These are phyloP conservation scores for Crassisporium funariophilum DNA, from an alignment of 768 basidiomycete species.

Conservation along the genomic window DNA sequence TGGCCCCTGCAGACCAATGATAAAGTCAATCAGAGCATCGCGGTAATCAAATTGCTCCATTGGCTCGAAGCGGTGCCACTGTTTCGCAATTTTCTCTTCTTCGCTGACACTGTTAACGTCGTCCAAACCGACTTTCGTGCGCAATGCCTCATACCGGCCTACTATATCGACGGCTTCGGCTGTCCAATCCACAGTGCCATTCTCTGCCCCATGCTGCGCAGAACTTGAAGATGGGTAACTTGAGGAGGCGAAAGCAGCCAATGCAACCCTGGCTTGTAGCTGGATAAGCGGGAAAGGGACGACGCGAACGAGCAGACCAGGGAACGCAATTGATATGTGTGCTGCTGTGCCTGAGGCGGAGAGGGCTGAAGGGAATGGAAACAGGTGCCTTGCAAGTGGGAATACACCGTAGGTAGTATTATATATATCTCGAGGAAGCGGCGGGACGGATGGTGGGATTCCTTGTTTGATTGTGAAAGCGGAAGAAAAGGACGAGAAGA, in stretches of 20 bases:
- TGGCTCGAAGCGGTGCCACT: conserved; percentile 55
- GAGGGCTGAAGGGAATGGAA: conserved; percentile 55
- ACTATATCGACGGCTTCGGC: conserved; percentile 54
- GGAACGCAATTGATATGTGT: conserved; percentile 60
- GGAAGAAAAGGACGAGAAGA: conserved; percentile 40
- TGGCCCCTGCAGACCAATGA: conserved; percentile 21
- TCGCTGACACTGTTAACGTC: not conserved
- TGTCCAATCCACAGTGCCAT: conserved; percentile 40
- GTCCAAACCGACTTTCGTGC: not conserved
- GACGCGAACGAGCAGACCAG: conserved; percentile 60
- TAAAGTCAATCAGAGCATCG: conserved; percentile 56
- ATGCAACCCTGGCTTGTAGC: conserved; percentile 68
- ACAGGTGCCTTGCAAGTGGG: conserved; percentile 71
- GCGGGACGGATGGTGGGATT: conserved; percentile 47
- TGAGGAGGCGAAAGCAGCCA: conserved; percentile 50
- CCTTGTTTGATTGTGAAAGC: conserved; percentile 29
- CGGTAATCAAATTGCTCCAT: conserved; percentile 71
- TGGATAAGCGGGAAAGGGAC: conserved; percentile 80
- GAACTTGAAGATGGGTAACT: conserved; percentile 26
- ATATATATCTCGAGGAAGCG: conserved; percentile 43
- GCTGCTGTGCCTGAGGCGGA: conserved; percentile 60
- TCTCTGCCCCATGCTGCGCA: not conserved
- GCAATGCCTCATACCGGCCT: conserved; percentile 2
- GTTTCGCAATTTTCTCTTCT: conserved; percentile 34
- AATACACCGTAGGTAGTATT: conserved; percentile 71